phyloP scores from a whole-genome alignment of 805 yeast genomes.

The Metschnikowia lochheadii region DNA sequence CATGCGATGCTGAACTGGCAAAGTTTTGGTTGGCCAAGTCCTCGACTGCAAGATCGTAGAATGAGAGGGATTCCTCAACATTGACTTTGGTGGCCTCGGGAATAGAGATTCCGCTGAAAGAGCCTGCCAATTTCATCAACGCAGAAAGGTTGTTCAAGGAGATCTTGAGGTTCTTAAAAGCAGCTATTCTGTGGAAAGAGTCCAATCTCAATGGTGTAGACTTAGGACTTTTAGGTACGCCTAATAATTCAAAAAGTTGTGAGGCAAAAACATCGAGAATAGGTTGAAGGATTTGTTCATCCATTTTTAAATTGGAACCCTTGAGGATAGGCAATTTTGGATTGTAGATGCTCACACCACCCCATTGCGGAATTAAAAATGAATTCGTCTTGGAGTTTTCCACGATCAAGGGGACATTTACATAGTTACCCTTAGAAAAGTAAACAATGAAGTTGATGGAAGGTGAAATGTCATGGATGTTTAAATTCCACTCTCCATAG shows the following conservation, averaged over 20 bases:
- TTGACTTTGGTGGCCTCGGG: conserved; percentile 65
- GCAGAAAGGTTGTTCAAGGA: conserved; percentile 72
- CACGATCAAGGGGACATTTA: conserved; percentile 46
- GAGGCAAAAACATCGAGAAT: conserved; percentile 66
- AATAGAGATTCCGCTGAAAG: conserved; percentile 76
- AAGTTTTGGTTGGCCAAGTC: conserved; percentile 27
- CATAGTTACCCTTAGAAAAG: conserved; percentile 47
- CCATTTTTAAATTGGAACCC: conserved; percentile 23
- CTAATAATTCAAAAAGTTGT: conserved; percentile 70
- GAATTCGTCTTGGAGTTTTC: conserved; percentile 48
- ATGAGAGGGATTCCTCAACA: conserved; percentile 48
- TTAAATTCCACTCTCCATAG: conserved; percentile 77
- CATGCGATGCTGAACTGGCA: conserved; percentile 28
- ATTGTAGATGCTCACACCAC: conserved; percentile 63
- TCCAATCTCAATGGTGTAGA: conserved; percentile 65
- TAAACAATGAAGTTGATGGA: conserved; percentile 67
- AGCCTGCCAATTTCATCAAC: conserved; percentile 60
- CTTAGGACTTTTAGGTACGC: conserved; percentile 56
- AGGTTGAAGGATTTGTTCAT: conserved; percentile 46
- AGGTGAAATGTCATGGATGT: conserved; percentile 57
- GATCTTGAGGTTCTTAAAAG: conserved; percentile 53
- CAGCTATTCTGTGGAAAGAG: conserved; percentile 56
- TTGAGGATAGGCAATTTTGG: conserved; percentile 22
- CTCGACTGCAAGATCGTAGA: conserved; percentile 36
- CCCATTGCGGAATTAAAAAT: conserved; percentile 86